phyloP scores from a whole-genome alignment of 352 stramenopile genomes.

The Phytopythium ostracodes region DNA sequence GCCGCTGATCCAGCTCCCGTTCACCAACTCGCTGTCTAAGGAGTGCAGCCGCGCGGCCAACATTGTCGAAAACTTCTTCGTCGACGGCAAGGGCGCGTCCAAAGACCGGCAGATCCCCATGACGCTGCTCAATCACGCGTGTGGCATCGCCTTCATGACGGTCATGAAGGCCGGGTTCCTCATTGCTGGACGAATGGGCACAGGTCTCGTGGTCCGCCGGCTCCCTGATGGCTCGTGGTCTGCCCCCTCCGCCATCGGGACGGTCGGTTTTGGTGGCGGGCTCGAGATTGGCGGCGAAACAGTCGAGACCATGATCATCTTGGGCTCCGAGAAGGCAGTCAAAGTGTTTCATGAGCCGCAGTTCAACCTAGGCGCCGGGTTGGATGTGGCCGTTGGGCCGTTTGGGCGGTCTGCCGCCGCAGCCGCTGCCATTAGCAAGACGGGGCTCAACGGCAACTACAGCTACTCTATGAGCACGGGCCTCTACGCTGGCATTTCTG shows the following conservation, averaged over 20 bases:
- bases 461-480: no score
- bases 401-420: no score
- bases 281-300: conserved; percentile 80
- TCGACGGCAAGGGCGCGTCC: conserved; percentile 44
- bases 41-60: conserved; percentile 55
- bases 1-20: conserved; percentile 37
- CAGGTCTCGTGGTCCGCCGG: conserved; percentile 59
- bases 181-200: conserved; percentile 31
- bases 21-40: conserved; percentile 40
- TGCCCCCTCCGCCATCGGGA: conserved; percentile 82
- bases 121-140: conserved; percentile 23
- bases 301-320: conserved; percentile 86
- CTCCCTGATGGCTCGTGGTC: conserved; percentile 69
- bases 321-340: conserved; percentile 78
- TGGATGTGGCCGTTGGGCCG: conserved; percentile 79
- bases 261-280: conserved; percentile 55
- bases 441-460: no score
- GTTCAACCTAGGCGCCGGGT: conserved; percentile 76
- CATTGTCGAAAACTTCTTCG: conserved; percentile 65
- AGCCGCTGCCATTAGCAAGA: no score
- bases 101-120: conserved; percentile 33
- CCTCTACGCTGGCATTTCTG: no score
- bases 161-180: conserved; percentile 29
- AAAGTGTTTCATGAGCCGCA: conserved; percentile 69
- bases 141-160: conserved; percentile 26